Evolutionary conservation across 495 filamentous ascomycete species (phyloP).

Genomic region (Talaromyces proteolyticus): DNA sequence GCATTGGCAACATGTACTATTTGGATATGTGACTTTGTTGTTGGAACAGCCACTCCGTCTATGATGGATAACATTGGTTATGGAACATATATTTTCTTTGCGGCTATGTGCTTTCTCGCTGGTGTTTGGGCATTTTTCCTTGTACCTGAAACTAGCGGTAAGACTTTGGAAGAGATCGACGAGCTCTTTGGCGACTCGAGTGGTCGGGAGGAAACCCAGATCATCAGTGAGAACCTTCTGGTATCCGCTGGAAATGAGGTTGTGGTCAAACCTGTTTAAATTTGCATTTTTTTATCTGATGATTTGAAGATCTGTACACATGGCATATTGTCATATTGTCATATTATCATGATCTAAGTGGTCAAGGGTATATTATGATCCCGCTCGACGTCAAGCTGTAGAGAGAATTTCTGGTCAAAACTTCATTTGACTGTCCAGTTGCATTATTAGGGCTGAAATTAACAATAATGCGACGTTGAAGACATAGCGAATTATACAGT

Average conservation of each 20-base stretch:
- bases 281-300: neutral
- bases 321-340: too few species aligned
- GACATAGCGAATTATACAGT: too few species aligned
- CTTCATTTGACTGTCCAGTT: too few species aligned
- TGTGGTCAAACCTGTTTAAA: neutral
- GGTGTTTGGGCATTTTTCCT: slow-evolving; percentile 52
- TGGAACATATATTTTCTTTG: slow-evolving; percentile 13
- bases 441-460: too few species aligned
- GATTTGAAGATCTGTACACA: neutral
- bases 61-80: slow-evolving; percentile 12
- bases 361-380: too few species aligned
- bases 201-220: neutral
- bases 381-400: too few species aligned
- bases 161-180: slow-evolving; percentile 61
- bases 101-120: slow-evolving; percentile 47
- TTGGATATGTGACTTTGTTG: slow-evolving; percentile 14
- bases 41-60: slow-evolving; percentile 9
- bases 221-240: neutral
- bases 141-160: slow-evolving; percentile 61
- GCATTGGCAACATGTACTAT: slow-evolving; percentile 13
- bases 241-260: neutral
- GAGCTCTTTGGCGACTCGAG: slow-evolving; percentile 38
- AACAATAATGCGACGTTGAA: too few species aligned
- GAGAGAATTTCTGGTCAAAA: too few species aligned
- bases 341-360: too few species aligned